phyloP scores from a whole-genome alignment of 257 asterid genomes.

The Pogostemon cablin region DNA sequence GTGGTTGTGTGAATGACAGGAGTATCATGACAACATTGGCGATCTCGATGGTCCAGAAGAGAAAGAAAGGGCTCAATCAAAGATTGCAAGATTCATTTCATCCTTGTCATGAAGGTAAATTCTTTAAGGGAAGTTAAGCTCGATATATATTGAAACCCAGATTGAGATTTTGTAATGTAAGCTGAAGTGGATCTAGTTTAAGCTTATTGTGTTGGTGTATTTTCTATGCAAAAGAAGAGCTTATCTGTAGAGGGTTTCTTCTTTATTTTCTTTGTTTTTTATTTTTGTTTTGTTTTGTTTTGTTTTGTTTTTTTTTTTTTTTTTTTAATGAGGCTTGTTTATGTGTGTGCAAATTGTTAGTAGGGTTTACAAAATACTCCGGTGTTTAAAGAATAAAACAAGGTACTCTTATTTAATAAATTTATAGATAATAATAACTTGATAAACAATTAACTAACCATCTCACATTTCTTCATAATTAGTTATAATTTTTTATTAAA shows the following conservation, averaged over 20 bases:
- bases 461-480: no score
- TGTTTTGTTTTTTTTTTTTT: no score
- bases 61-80: constrained; percentile 85
- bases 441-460: no score
- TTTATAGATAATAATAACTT: no score
- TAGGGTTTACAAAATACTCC: no score
- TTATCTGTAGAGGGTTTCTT: background rate
- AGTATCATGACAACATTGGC: constrained; percentile 89
- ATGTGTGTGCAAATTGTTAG: no score
- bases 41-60: constrained; percentile 98
- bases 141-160: background rate
- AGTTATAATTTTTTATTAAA: no score
- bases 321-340: no score
- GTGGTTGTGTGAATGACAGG: constrained; percentile 47
- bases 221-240: background rate
- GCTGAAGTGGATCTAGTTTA: constrained; percentile 10
- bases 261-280: no score
- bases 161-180: constrained; percentile 23
- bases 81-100: constrained; percentile 69
- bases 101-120: constrained; percentile 48
- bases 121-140: constrained; percentile 5
- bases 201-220: constrained; percentile 14
- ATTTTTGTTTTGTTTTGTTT: no score
- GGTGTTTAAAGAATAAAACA: no score
- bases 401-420: no score